phyloP scores from a whole-genome alignment of 345 rosid genomes.

The Trapa incisa region DNA sequence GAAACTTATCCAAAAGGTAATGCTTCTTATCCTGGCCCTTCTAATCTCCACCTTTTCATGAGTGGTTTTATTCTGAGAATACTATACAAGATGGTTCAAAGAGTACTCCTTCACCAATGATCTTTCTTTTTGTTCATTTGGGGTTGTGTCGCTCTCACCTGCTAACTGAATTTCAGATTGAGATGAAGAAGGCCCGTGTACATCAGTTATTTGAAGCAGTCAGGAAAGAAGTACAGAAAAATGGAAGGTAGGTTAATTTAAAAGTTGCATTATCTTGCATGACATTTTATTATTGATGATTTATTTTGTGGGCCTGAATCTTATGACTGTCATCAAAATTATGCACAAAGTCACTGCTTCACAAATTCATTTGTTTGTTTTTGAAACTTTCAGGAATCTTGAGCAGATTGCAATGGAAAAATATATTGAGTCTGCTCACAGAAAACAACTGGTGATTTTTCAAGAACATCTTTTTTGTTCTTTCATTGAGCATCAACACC shows the following conservation, averaged over 20 bases:
- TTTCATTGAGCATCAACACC: not conserved
- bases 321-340: not conserved
- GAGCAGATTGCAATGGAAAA: conserved; percentile 47
- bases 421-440: conserved; percentile 45
- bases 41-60: not conserved
- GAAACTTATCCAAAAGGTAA: conserved; percentile 29
- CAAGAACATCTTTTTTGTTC: not conserved
- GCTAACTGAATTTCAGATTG: conserved; percentile 17
- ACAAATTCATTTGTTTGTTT: conserved; percentile 3
- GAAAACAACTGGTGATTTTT: conserved; percentile 30
- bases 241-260: conserved; percentile 22
- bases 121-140: not conserved
- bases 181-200: conserved; percentile 22
- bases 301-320: not conserved
- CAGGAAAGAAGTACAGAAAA: conserved; percentile 19
- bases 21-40: not conserved
- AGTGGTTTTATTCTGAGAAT: not conserved
- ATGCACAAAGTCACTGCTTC: not conserved
- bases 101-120: too few relatives aligned
- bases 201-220: conserved; percentile 22
- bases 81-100: too few relatives aligned
- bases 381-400: conserved; percentile 20
- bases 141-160: not conserved
- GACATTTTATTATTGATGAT: not conserved
- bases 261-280: not conserved